Evolutionary conservation across 805 yeast species (phyloP).

Genomic region (Metschnikowia koreensis): DNA sequence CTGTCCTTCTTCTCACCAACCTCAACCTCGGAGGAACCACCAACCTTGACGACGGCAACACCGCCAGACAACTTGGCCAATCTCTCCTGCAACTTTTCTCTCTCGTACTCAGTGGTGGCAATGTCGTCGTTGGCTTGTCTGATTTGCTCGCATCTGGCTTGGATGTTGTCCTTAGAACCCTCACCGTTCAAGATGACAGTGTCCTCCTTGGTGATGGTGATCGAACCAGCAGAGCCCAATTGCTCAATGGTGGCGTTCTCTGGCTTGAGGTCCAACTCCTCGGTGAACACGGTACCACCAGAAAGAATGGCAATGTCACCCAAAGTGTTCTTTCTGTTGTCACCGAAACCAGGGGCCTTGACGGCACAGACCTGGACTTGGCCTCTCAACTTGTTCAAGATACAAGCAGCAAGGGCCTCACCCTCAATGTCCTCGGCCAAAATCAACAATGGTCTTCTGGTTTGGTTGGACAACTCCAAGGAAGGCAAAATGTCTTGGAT

Average conservation of each 20-base stretch:
- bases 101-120: conserved; percentile 84
- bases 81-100: conserved; percentile 95
- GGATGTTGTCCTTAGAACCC: conserved; percentile 78
- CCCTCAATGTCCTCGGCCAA: conserved; percentile 97
- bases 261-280: conserved; percentile 92
- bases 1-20: conserved; percentile 99
- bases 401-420: conserved; percentile 97
- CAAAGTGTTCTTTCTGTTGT: conserved; percentile 92
- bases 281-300: conserved; percentile 90
- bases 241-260: conserved; percentile 89
- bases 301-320: conserved; percentile 94
- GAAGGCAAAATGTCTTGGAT: conserved; percentile 92
- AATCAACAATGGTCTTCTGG: conserved; percentile 88
- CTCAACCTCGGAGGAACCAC: conserved; percentile 96
- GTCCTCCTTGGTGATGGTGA: conserved; percentile 93
- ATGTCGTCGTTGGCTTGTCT: conserved; percentile 74
- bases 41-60: conserved; percentile 97
- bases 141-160: conserved; percentile 90
- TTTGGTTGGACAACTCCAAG: conserved; percentile 86
- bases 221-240: conserved; percentile 87
- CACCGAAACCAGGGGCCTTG: conserved; percentile 99
- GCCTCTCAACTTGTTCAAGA: conserved; percentile 94
- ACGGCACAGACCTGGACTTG: conserved; percentile 97
- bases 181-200: conserved; percentile 91
- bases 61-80: conserved; percentile 96